Evolutionary conservation across 257 asterid species (phyloP).

Genomic region (Verbascum thapsus): DNA sequence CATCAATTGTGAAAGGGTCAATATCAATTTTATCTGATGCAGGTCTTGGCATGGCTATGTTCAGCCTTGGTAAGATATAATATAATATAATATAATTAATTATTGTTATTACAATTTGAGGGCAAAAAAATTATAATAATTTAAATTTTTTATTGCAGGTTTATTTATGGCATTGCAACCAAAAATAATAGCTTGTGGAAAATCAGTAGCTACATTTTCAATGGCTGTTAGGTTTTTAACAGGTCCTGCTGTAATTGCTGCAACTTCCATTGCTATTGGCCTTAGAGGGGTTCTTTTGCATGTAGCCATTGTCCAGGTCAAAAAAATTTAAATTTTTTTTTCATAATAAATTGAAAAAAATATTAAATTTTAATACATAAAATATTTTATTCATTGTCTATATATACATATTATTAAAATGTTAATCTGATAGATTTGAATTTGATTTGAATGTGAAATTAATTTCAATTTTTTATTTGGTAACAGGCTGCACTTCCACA

Average conservation of each 20-base stretch:
- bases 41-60: slow-evolving; percentile 99
- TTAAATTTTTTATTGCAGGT: slow-evolving; percentile 41
- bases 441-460: background rate
- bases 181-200: slow-evolving; percentile 84
- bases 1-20: slow-evolving; percentile 79
- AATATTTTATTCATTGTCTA: background rate
- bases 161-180: slow-evolving; percentile 97
- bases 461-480: slow-evolving; percentile 9
- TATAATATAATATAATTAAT: too few relatives aligned
- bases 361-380: too few relatives aligned
- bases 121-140: background rate
- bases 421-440: background rate
- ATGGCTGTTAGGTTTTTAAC: slow-evolving; percentile 95
- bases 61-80: slow-evolving; percentile 63
- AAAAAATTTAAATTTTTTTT: background rate
- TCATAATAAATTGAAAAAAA: too few relatives aligned
- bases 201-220: slow-evolving; percentile 81
- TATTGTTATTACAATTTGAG: background rate
- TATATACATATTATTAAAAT: background rate
- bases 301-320: slow-evolving; percentile 89
- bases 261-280: slow-evolving; percentile 88
- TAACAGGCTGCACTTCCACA: slow-evolving; percentile 94
- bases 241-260: slow-evolving; percentile 96
- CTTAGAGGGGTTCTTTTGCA: slow-evolving; percentile 82
- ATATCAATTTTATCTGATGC: slow-evolving; percentile 90